These are phyloP conservation scores for Teratosphaeria zuluensis DNA, from an alignment of 2,329 filamentous ascomycete species.

Conservation along the genomic window DNA sequence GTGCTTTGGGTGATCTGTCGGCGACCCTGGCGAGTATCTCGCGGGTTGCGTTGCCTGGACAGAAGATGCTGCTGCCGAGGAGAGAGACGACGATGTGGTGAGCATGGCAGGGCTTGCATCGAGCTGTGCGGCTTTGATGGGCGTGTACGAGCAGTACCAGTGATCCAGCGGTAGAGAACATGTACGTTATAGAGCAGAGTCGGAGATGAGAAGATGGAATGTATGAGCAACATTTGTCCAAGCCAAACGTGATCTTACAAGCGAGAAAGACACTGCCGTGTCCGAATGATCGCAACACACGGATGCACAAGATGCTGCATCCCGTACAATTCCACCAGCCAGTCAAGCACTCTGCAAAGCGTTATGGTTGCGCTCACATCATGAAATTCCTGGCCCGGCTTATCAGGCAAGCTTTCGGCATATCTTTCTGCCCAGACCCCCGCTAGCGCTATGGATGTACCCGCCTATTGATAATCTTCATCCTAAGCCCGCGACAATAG, in stretches of 20 bases:
- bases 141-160: neutral
- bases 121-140: neutral
- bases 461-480: neutral
- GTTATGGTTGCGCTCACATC: too few relatives aligned
- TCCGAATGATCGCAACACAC: too few relatives aligned
- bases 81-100: neutral
- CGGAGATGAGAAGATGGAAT: neutral
- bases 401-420: neutral
- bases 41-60: neutral
- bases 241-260: neutral
- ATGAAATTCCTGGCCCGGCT: neutral
- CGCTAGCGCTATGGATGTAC: neutral
- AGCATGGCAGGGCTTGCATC: neutral
- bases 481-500: neutral
- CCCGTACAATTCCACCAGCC: too few relatives aligned
- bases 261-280: too few relatives aligned
- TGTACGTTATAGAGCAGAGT: neutral
- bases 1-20: neutral
- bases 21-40: neutral
- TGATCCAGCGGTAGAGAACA: neutral
- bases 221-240: neutral
- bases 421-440: neutral
- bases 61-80: neutral
- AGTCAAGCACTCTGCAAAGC: too few relatives aligned
- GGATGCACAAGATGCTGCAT: too few relatives aligned